phyloP scores from a whole-genome alignment of 1,284 basidiomycete genomes.

The Trametes pubescens region DNA sequence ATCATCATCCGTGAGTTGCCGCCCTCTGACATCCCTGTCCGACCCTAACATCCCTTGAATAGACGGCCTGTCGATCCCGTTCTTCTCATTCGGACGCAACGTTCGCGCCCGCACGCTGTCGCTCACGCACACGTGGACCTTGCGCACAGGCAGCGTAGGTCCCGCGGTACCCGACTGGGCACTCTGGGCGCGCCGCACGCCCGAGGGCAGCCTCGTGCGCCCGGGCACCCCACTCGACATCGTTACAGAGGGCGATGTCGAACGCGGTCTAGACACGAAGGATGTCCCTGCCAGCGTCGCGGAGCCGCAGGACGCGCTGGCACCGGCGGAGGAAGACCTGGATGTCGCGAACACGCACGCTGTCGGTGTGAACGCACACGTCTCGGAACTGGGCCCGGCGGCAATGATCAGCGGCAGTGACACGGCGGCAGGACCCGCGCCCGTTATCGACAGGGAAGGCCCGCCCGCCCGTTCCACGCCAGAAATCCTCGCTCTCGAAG shows the following conservation, averaged over 20 bases:
- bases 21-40: slow-evolving; percentile 37
- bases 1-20: slow-evolving; percentile 83
- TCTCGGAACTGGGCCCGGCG: slow-evolving; percentile 27
- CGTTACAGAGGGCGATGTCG: slow-evolving; percentile 16
- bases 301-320: neutral
- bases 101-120: slow-evolving; percentile 66
- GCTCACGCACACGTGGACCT: slow-evolving; percentile 43
- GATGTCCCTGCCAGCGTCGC: slow-evolving; percentile 7
- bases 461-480: neutral
- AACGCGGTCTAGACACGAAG: slow-evolving; percentile 22
- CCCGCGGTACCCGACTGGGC: slow-evolving; percentile 58
- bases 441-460: neutral
- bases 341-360: neutral
- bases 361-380: slow-evolving; percentile 2
- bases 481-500: neutral
- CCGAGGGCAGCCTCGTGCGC: slow-evolving; percentile 24
- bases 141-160: slow-evolving; percentile 25
- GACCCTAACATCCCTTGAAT: neutral
- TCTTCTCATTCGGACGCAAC: slow-evolving; percentile 78
- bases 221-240: slow-evolving; percentile 10
- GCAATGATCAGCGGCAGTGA: slow-evolving; percentile 29
- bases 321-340: neutral
- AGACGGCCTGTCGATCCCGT: slow-evolving; percentile 84
- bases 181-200: slow-evolving; percentile 46
- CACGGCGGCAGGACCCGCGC: slow-evolving; percentile 20